Evolutionary conservation across 108 stramenopile species (phyloP).

Genomic region (Nitzschia palea): DNA sequence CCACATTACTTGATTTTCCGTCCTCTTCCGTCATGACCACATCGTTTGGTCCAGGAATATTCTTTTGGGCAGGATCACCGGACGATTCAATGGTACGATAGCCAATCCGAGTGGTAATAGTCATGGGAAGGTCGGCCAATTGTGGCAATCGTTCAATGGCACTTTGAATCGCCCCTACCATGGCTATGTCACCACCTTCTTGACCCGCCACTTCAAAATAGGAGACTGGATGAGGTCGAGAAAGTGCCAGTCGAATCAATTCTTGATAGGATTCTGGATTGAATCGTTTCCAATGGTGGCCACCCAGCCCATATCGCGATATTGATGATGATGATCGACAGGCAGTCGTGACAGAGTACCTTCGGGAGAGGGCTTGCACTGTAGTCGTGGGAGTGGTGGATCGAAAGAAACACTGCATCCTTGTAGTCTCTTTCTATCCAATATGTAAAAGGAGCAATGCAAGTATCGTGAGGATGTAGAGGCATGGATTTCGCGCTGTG

Average conservation of each 20-base stretch:
- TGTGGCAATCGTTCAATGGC: conserved; percentile 25
- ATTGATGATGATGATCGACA: conserved; percentile 13
- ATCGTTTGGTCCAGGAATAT: conserved; percentile 18
- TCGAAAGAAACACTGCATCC: too few species aligned
- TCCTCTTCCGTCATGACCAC: conserved; percentile 5
- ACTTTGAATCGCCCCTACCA: conserved; percentile 37
- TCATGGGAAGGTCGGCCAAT: conserved; percentile 22
- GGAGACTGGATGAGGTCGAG: conserved; percentile 11
- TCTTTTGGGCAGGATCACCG: conserved; percentile 1
- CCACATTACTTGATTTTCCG: conserved; percentile 2
- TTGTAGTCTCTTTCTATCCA: too few species aligned
- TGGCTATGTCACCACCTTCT: conserved; percentile 54
- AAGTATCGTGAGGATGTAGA: too few species aligned
- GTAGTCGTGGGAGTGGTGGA: too few species aligned
- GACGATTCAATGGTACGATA: conserved; percentile 53
- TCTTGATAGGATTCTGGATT: conserved; percentile 32
- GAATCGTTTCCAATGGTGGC: conserved; percentile 44
- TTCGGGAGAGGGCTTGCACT: too few species aligned
- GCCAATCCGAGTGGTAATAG: conserved; percentile 56
- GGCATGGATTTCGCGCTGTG: too few species aligned
- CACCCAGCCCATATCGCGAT: conserved; percentile 37
- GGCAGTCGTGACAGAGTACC: too few species aligned
- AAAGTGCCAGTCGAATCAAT: conserved; percentile 35
- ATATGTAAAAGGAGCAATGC: too few species aligned
- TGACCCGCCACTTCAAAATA: conserved; percentile 48